These are phyloP conservation scores for Ceratobasidium sp. DNA, from an alignment of 1,284 basidiomycete species.

Conservation along the genomic window DNA sequence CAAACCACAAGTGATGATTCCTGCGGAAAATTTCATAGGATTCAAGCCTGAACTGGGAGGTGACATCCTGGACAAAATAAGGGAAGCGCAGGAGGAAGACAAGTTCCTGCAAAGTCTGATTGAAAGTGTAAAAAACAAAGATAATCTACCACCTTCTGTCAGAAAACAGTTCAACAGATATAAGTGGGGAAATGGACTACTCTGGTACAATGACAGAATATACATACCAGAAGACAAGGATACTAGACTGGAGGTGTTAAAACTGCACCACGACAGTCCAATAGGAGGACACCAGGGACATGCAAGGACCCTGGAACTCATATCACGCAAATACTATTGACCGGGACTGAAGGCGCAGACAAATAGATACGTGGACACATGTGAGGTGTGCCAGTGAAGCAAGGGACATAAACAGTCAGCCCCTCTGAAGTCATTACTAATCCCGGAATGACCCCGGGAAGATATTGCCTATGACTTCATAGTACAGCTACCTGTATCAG, in stretches of 20 bases:
- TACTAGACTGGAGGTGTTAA: neutral
- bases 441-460: too few relatives aligned
- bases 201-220: neutral
- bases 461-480: too few relatives aligned
- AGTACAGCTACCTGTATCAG: too few relatives aligned
- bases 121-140: neutral
- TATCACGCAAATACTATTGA: neutral
- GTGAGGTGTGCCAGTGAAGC: too few relatives aligned
- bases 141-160: neutral
- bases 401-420: too few relatives aligned
- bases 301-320: conserved; percentile 9
- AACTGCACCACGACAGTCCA: neutral
- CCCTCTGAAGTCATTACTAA: too few relatives aligned
- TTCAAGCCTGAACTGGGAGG: too few relatives aligned
- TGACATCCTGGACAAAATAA: neutral
- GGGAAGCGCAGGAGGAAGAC: neutral
- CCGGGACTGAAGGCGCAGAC: conserved; percentile 6
- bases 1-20: conserved; percentile 12
- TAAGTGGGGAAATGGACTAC: neutral
- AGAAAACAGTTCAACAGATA: conserved; percentile 12
- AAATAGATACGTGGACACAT: neutral
- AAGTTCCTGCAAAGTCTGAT: neutral
- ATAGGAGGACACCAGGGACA: conserved; percentile 2
- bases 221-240: neutral
- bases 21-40: neutral